Evolutionary conservation across 2,329 filamentous ascomycete genomes (phyloP).

Genomic region (Colletotrichum sp.): DNA sequence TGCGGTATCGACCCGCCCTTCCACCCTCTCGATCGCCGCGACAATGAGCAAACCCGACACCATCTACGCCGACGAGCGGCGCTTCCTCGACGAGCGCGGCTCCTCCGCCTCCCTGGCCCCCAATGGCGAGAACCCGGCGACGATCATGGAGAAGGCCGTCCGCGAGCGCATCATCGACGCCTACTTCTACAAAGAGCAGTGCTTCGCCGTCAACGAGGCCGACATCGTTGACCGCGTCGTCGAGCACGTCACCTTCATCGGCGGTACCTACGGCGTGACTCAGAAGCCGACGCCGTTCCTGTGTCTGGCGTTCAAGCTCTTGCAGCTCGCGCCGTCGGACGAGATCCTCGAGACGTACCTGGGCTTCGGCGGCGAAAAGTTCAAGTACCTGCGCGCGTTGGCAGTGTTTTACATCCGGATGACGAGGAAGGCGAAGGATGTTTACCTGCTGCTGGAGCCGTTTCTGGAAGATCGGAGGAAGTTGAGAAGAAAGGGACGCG

Average conservation of each 20-base stretch:
- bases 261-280: constrained; percentile 82
- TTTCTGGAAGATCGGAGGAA: constrained; percentile 84
- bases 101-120: constrained; percentile 77
- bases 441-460: constrained; percentile 83
- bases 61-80: constrained; percentile 81
- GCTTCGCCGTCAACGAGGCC: constrained; percentile 89
- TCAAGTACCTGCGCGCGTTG: constrained; percentile 88
- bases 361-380: constrained; percentile 73
- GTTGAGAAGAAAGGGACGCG: constrained; percentile 76
- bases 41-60: constrained; percentile 46
- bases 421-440: constrained; percentile 81
- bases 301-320: constrained; percentile 91
- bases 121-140: constrained; percentile 91
- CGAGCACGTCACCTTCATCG: constrained; percentile 80
- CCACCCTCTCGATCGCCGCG: background rate
- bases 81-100: constrained; percentile 90
- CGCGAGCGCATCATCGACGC: constrained; percentile 94
- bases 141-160: constrained; percentile 93
- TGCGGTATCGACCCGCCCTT: background rate
- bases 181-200: constrained; percentile 99
- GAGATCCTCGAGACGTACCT: constrained; percentile 84
- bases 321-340: constrained; percentile 83
- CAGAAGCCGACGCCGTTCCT: constrained; percentile 93
- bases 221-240: constrained; percentile 88
- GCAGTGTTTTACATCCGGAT: constrained; percentile 93